phyloP scores from a whole-genome alignment of 2,329 filamentous ascomycete species.

The Hypomyces rosellus region DNA sequence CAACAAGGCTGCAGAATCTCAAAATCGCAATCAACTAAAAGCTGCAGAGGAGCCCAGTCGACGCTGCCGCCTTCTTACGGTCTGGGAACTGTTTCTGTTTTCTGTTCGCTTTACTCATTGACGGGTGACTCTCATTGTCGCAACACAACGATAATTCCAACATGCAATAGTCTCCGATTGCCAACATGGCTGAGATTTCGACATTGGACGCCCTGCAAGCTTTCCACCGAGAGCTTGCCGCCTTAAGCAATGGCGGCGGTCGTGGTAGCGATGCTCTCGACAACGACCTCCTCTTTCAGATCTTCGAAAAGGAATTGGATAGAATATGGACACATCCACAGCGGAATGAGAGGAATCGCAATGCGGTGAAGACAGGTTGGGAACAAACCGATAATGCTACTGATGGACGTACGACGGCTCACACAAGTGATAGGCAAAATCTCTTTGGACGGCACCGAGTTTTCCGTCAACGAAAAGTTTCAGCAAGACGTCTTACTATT shows the following conservation, averaged over 20 bases:
- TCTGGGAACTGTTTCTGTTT: constrained; percentile 17
- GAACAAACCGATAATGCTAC: constrained; percentile 1
- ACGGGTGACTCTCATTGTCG: constrained; percentile 9
- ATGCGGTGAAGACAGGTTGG: constrained; percentile 61
- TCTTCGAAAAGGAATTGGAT: constrained; percentile 67
- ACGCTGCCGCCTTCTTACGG: constrained; percentile 13
- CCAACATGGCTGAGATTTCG: constrained; percentile 65
- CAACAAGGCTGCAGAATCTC: constrained; percentile 28
- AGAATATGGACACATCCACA: constrained; percentile 66
- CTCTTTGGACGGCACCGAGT: constrained; percentile 64
- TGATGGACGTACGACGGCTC: constrained; percentile 6
- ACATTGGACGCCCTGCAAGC: constrained; percentile 72
- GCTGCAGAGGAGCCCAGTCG: constrained; percentile 5
- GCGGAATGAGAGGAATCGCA: constrained; percentile 70
- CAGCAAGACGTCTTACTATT: constrained; percentile 74
- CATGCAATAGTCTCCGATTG: constrained; percentile 41
- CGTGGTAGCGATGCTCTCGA: constrained; percentile 60
- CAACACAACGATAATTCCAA: constrained; percentile 19
- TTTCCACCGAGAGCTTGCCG: constrained; percentile 78
- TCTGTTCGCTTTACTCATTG: too few species aligned
- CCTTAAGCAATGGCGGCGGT: constrained; percentile 62
- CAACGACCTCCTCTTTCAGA: constrained; percentile 60
- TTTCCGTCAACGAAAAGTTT: constrained; percentile 79
- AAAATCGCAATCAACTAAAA: constrained; percentile 14
- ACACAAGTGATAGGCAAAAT: constrained; percentile 60